Percentiles rank a stretch among this genome's conserved stretches.
phyloP scores from a whole-genome alignment of 352 stramenopile species.

The Phytophthora syringae region DNA sequence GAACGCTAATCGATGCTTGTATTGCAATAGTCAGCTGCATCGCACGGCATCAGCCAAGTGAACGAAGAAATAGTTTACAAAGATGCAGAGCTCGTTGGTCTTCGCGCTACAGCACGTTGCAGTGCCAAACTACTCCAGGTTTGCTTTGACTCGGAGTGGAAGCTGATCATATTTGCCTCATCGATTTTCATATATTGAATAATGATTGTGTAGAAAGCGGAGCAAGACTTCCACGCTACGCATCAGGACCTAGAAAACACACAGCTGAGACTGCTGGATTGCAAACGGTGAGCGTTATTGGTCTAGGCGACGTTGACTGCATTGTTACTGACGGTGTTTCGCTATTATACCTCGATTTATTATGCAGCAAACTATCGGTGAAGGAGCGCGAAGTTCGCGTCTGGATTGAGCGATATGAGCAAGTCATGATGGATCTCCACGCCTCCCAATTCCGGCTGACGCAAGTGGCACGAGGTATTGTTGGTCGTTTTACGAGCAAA shows the following conservation, averaged over 20 bases:
- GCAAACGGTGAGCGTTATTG: slow-evolving; percentile 51
- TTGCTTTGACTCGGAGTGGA: neutral
- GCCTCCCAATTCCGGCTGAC: slow-evolving; percentile 74
- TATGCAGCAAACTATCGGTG: slow-evolving; percentile 46
- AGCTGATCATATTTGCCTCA: neutral
- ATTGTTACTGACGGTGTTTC: neutral
- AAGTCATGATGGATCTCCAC: slow-evolving; percentile 87
- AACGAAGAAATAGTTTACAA: slow-evolving; percentile 76
- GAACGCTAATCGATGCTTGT: neutral
- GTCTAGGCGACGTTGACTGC: no score
- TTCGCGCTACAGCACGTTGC: slow-evolving; percentile 67
- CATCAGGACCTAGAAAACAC: slow-evolving; percentile 72
- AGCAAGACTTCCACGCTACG: slow-evolving; percentile 74
- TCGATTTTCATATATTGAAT: neutral
- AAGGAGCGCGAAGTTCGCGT: slow-evolving; percentile 65
- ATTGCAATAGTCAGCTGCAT: slow-evolving; percentile 44
- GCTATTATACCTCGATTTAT: neutral
- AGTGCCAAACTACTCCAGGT: slow-evolving; percentile 81
- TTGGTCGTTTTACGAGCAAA: neutral
- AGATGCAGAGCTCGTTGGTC: slow-evolving; percentile 66
- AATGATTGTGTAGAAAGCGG: slow-evolving; percentile 50
- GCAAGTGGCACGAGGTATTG: slow-evolving; percentile 64
- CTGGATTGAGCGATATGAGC: slow-evolving; percentile 85
- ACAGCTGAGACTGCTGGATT: slow-evolving; percentile 70
- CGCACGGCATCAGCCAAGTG: slow-evolving; percentile 46